Base-by-base conservation (phyloP, 345 rosid species). In the Excoecaria cochinchinensis region DNA sequence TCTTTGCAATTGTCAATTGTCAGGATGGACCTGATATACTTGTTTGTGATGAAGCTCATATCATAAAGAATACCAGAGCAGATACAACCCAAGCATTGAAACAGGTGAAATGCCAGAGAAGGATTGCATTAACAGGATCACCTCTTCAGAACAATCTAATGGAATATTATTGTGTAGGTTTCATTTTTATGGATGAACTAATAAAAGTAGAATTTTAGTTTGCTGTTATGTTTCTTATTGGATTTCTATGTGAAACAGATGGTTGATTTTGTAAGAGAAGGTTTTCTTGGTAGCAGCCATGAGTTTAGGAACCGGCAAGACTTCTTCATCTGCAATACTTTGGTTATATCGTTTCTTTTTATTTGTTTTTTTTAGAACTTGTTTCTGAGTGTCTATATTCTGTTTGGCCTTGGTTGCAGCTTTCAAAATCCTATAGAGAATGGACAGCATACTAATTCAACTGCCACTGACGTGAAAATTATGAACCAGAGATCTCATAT, bases 221-320 rank as follows among this genome's bases (percentile, higher is more conserved):
- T 31, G 19, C 19, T 55, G 17, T 71, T 55, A 73, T 55, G 38
- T 38, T 67, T 78, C 75, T 76, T 46, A 72, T 51, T 46, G 50
- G 25, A 58, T 57, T 81, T 77, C 6, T 68, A 50, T 81, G 47
- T 87, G 79, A 67, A 61, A 83, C 91, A 96, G 99, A 96, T 96
- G 99, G 99, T 96, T 84, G 99, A 96, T 85, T 96, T 96, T 84
- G 99, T 96, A 24, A 86, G 99, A 89, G 99, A 96, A 90, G 99
- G 99, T 83, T 96, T 96, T 83, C 91, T 96, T 73, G 99, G 99
- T 57, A 93, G 98, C 89, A 96, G 99, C 82, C 97, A 89, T 39
- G 99, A 96, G 85, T 93, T 93, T 84, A 85, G 98, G 83, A 96
- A 96, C 80, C 95, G 99, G 99, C 79, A 85, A 86, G 91, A 57